Evolutionary conservation across 768 basidiomycete genomes (phyloP), one percentile per base, ranked within the genome.

Genomic region (Pisolithus orientalis): DNA sequence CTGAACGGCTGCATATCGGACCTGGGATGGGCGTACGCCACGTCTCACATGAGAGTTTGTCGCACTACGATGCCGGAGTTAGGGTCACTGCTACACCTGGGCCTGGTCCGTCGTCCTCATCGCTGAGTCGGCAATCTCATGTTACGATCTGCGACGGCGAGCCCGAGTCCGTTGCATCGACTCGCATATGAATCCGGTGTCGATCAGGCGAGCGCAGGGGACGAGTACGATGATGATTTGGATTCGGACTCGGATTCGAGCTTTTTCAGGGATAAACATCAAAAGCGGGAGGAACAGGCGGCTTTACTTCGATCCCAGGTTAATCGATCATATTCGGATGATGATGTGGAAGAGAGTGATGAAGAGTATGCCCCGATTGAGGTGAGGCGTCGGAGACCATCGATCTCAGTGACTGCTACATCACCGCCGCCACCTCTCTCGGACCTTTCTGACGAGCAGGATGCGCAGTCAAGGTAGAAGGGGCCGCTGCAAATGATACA

Each of bases 91-190:
- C 24, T 46, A 14, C 42, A 25, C 8, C 29, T n/a, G 44, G 44
- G 9, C 6, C 44, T 11, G 24, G 24, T 16, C 29, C 57, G 55
- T 37, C 57, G 11, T 32, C 31, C 10, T 34, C 34, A 4, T 34
- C 34, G 13, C 34, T 13, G 14, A 34, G 34, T 57, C 31, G 40
- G 1, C 40, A 42, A 42, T 44, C 43, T 17, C 56, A 60, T n/a
- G 37, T 51, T 63, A 45, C 67, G 69, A 37, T 64, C 65, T 9
- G 57, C 70, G 24, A 65, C 69, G 13, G 66, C 70, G 24, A 75
- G 74, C 55, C 67, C 68, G 39, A 68, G 67, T n/a, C 75, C 74
- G 25, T 69, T 75, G 24, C 71, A 67, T 29, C 67, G 63, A 40
- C 59, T 70, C 42, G 43, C 62, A 6, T 67, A 61, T 13, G 69